A percentile compares a stretch with the other conserved stretches of the same genome.
Conservation (phyloP, 768 basidiomycete genomes). For the Tylopilus plumbeoviolaceoides region DNA sequence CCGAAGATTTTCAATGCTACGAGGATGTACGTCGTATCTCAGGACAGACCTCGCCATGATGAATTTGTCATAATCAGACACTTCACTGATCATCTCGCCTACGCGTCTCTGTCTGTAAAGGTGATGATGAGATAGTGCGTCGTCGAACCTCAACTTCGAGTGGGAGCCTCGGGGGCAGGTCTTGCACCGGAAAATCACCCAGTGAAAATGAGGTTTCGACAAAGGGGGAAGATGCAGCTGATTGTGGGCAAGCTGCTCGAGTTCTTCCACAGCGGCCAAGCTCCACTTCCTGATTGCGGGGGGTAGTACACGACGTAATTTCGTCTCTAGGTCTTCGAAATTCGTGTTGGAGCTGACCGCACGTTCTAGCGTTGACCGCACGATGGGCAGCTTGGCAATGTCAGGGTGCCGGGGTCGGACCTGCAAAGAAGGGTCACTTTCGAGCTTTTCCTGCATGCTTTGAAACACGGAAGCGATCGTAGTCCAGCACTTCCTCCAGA, state of each 20-base stretch:
- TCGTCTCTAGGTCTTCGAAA: background rate
- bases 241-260: constrained; percentile 7
- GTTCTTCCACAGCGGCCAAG: constrained; percentile 5
- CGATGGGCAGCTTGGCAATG: background rate
- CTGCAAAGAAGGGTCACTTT: background rate
- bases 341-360: background rate
- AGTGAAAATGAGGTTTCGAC: constrained; percentile 5
- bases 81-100: background rate
- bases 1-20: background rate
- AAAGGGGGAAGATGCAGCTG: background rate
- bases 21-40: background rate
- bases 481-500: background rate
- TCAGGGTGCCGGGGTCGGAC: constrained; percentile 1
- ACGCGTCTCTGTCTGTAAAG: background rate
- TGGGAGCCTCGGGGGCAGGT: background rate
- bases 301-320: background rate
- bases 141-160: background rate
- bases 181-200: constrained; percentile 12
- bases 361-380: background rate
- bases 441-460: background rate
- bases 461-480: too few relatives aligned
- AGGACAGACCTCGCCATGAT: background rate
- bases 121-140: constrained; percentile 6
- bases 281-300: constrained; percentile 6
- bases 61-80: background rate